Percentiles rank a stretch among this genome's conserved stretches.
Evolutionary conservation across 1,139 yeast genomes (phyloP).

Genomic region (Saccharomyces hybrid): DNA sequence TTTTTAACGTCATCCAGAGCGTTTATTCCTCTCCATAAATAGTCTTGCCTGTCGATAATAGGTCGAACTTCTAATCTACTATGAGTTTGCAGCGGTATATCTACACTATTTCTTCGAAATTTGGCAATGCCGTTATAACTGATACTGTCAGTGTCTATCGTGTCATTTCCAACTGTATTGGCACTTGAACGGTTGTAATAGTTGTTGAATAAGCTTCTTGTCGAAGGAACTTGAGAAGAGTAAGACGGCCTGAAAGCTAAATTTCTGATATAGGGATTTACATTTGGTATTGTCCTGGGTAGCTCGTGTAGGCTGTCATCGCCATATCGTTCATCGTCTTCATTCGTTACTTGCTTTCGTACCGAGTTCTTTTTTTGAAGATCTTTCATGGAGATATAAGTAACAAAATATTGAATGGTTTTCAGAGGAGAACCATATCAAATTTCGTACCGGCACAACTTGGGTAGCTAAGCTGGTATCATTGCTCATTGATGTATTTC

Average conservation of each 20-base stretch:
- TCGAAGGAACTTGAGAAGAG: background rate
- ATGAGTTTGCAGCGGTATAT: background rate
- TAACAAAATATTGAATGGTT: background rate
- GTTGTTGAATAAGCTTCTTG: background rate
- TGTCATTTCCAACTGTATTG: background rate
- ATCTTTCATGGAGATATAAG: background rate
- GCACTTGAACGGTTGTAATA: background rate
- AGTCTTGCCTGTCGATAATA: conserved; percentile 57
- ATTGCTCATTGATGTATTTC: background rate
- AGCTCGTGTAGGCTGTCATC: background rate
- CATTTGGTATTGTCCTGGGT: conserved; percentile 2
- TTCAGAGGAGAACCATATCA: background rate
- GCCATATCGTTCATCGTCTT: background rate
- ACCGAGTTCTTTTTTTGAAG: conserved; percentile 1
- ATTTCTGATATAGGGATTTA: background rate
- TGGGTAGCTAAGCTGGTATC: background rate
- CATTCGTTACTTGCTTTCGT: conserved; percentile 1
- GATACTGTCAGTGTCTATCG: background rate
- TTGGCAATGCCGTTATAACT: background rate
- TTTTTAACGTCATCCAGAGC: conserved; percentile 67
- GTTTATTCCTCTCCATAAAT: conserved; percentile 77
- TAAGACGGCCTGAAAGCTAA: background rate
- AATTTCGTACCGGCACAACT: background rate
- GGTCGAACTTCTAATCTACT: conserved; percentile 42
- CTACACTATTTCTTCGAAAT: background rate